These are phyloP conservation scores for Heracleum sosnowskyi DNA, from an alignment of 129 eudicot genomes.

Conservation along the genomic window DNA sequence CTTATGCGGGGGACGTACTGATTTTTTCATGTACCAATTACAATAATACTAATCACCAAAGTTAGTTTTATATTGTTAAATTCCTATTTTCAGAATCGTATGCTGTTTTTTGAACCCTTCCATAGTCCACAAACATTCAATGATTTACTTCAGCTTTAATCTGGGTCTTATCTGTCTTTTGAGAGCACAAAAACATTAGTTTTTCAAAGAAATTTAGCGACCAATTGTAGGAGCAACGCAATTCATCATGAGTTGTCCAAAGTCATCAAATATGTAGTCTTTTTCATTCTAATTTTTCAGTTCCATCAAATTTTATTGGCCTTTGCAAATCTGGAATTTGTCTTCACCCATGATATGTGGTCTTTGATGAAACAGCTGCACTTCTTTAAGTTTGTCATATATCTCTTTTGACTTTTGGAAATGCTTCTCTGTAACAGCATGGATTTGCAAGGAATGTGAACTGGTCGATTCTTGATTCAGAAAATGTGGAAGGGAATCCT, in stretches of 20 bases:
- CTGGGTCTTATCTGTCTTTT: neutral
- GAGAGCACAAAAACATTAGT: neutral
- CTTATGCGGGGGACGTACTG: neutral
- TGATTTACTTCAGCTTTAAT: neutral
- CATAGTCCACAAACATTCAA: neutral
- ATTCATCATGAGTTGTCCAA: neutral
- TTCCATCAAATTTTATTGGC: neutral
- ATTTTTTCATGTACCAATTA: neutral
- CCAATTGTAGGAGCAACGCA: neutral
- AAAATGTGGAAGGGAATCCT: conserved; percentile 65
- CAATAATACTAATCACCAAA: neutral
- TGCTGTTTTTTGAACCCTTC: neutral
- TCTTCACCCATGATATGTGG: too few species aligned
- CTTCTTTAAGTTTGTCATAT: neutral
- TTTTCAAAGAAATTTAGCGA: neutral
- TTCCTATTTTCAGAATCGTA: neutral
- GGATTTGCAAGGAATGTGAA: conserved; percentile 87
- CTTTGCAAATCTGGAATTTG: neutral
- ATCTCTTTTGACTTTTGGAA: neutral
- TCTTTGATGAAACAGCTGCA: neutral
- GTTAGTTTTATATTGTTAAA: neutral
- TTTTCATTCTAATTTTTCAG: neutral
- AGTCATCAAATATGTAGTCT: neutral
- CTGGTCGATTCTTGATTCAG: conserved; percentile 74
- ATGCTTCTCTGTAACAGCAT: conserved; percentile 49